Conservation (phyloP, 768 basidiomycete species). For the Lactarius pseudohatsudake region DNA sequence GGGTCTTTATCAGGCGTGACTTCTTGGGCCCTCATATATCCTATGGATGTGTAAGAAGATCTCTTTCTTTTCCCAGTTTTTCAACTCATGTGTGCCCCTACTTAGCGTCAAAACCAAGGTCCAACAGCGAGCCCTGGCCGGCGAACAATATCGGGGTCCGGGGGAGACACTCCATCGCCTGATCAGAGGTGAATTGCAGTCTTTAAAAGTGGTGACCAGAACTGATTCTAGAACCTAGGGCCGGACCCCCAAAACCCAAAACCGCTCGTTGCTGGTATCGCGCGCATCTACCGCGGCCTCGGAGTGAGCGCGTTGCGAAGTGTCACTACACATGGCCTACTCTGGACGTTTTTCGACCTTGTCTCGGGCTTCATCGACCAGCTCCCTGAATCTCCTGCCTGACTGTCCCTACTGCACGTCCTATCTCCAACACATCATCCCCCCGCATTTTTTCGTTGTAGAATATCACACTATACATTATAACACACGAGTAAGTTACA, state of each 20-base stretch:
- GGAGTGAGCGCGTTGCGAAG: slow-evolving; percentile 92
- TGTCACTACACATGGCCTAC: slow-evolving; percentile 88
- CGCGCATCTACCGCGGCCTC: slow-evolving; percentile 88
- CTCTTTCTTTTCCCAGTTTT: slow-evolving; percentile 8
- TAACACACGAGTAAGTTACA: slow-evolving; percentile 15
- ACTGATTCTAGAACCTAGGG: slow-evolving; percentile 43
- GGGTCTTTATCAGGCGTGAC: slow-evolving; percentile 86
- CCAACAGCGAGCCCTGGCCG: slow-evolving; percentile 89
- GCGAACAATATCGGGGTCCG: slow-evolving; percentile 67
- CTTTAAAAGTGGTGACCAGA: not conserved
- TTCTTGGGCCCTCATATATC: slow-evolving; percentile 69
- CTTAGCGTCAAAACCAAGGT: slow-evolving; percentile 88
- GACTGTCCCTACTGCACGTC: slow-evolving; percentile 15
- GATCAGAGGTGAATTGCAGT: slow-evolving; percentile 61
- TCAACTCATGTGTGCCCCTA: slow-evolving; percentile 24
- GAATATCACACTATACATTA: slow-evolving; percentile 26
- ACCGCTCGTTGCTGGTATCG: slow-evolving; percentile 70
- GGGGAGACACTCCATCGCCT: slow-evolving; percentile 75
- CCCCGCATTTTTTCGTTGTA: slow-evolving; percentile 22
- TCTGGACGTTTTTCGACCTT: slow-evolving; percentile 93
- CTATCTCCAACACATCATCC: slow-evolving; percentile 17
- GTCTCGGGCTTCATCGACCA: slow-evolving; percentile 71
- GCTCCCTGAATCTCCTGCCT: slow-evolving; percentile 38
- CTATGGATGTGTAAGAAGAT: slow-evolving; percentile 78
- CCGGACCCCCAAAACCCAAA: slow-evolving; percentile 78